Evolutionary conservation across 1,284 basidiomycete genomes (phyloP), one percentile per base, ranked within the genome.

Genomic region (Moniliella sp.): DNA sequence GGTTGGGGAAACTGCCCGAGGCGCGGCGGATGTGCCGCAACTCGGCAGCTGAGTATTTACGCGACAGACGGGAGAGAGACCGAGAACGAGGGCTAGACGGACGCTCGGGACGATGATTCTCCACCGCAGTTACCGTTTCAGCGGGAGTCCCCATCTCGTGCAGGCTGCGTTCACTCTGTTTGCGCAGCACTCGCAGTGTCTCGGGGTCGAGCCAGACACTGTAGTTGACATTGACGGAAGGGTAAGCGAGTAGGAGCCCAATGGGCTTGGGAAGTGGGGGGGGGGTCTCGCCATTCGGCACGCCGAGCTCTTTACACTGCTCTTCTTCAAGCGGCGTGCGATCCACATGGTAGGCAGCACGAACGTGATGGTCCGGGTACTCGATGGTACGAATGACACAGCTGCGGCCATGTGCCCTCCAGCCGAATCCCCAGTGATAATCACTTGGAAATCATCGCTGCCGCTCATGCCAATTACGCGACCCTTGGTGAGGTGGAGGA

Each of bases 171-270:
- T 53, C 48, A 35, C 46, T 49, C 39, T 53, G 50, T 33, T 45
- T 79, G 62, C 78, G 70, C 8, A 94, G 66, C 8, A 88, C 76
- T 3, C 72, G 72, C 30, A 94, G 66, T 59, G 91, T 76, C 13
- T 71, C 70, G 1, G 77, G 75, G 0, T 83, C 75, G 84, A 94
- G 93, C 88, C 88, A 97, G 15, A 82, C 55, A 4, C 44, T 48
- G 58, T 86, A 94, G 59, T 91, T 88, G 66, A 97, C 94, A 60
- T 94, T 88, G 31, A 94, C 70, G 12, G 64, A 65, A 2, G 68
- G 65, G 43, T 70, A 71, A 67, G 78, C 37, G 33, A 91, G 71
- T 15, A 91, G 73, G 31, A 94, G 66, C 1, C 80, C 78, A 28
- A 77, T 65, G 1, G 88, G 88, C 15, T 65, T 65, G 8, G 67